Conservation (phyloP, 305 asterid species). For the Lippia alba region DNA sequence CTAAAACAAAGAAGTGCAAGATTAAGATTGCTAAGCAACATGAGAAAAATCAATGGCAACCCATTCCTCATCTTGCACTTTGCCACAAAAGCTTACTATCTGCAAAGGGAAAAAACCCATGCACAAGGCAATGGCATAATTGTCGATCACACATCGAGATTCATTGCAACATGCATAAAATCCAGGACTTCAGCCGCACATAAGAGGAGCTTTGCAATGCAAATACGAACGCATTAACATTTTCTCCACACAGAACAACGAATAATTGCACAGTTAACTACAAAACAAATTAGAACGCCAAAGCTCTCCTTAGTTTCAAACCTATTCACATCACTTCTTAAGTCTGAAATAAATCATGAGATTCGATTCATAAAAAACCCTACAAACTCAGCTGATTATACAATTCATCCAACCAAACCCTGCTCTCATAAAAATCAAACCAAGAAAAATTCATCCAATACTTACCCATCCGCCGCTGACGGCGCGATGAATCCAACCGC, state of each 20-base stretch:
- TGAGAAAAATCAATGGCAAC: neutral
- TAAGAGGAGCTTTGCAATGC: conserved; percentile 1
- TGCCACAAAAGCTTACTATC: neutral
- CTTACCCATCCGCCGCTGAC: conserved; percentile 36
- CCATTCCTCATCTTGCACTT: conserved; percentile 13
- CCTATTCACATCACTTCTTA: neutral
- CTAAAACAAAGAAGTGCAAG: conserved; percentile 7
- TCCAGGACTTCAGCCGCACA: neutral
- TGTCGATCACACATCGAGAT: conserved; percentile 1
- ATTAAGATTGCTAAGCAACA: neutral
- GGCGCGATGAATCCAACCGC: conserved; percentile 31
- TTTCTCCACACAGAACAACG: conserved; percentile 2
- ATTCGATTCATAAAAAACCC: neutral
- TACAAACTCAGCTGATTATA: conserved; percentile 4
- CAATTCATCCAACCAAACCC: neutral
- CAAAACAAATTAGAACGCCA: neutral
- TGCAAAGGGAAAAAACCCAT: neutral
- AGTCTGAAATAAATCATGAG: neutral
- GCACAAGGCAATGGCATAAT: neutral
- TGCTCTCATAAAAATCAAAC: conserved; percentile 17
- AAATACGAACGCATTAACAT: neutral
- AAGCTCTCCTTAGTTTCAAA: neutral
- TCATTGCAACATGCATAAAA: neutral
- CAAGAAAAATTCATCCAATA: neutral
- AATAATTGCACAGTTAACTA: neutral